These are phyloP conservation scores for Rosa lucieae DNA, from an alignment of 306 rosid species.

Conservation along the genomic window DNA sequence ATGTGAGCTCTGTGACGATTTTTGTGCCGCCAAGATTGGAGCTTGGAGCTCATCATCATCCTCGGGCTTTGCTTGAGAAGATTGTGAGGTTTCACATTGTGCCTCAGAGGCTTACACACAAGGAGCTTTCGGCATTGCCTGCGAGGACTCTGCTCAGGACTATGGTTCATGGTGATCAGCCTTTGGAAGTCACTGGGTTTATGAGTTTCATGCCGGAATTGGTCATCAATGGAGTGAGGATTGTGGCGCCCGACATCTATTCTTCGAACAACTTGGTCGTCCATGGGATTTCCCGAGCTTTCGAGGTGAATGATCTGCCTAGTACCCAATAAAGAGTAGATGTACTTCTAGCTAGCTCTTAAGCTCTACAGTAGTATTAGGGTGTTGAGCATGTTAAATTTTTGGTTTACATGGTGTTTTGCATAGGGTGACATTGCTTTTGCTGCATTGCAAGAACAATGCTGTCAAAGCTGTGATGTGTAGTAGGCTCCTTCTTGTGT, in stretches of 20 bases:
- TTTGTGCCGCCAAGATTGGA: slow-evolving; percentile 66
- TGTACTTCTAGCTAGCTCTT: background rate
- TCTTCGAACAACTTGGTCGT: slow-evolving; percentile 51
- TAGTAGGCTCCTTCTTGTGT: background rate
- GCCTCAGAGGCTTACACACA: slow-evolving; percentile 48
- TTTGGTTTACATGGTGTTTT: background rate
- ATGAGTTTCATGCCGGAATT: slow-evolving; percentile 32
- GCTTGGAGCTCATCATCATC: slow-evolving; percentile 19
- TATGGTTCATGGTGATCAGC: slow-evolving; percentile 30
- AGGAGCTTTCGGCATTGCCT: slow-evolving; percentile 47
- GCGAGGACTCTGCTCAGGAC: slow-evolving; percentile 46
- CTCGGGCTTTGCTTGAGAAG: slow-evolving; percentile 41
- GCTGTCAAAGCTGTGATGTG: background rate
- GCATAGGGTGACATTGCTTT: background rate
- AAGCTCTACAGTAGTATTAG: background rate
- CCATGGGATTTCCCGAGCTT: slow-evolving; percentile 74
- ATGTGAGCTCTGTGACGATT: slow-evolving; percentile 43
- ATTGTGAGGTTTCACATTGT: slow-evolving; percentile 69
- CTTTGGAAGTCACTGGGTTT: slow-evolving; percentile 48
- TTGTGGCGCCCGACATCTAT: slow-evolving; percentile 56
- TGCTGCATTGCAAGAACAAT: background rate
- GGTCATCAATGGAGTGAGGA: slow-evolving; percentile 49
- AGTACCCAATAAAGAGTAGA: background rate
- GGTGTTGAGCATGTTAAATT: no score
- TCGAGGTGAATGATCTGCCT: slow-evolving; percentile 33